A percentile compares a stretch with the other conserved stretches of the same genome.
Evolutionary conservation across 495 filamentous ascomycete genomes (phyloP).

Genomic region (Friedmanniomyces endolithicus): DNA sequence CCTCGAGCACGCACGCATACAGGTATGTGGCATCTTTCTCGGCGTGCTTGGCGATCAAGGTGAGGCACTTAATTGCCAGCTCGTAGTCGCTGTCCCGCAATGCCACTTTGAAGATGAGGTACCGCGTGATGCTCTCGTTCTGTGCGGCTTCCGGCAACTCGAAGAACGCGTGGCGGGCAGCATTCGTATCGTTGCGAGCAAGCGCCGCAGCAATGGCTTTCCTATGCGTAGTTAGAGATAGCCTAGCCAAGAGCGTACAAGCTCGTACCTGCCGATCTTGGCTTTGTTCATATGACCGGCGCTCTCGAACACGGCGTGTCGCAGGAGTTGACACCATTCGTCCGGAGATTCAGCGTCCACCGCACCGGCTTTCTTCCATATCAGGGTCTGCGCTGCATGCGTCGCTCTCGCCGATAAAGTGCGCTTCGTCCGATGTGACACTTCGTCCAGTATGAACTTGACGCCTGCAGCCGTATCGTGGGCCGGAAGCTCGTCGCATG

Average conservation of each 20-base stretch:
- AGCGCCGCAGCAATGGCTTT: slow-evolving; percentile 59
- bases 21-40: slow-evolving; percentile 47
- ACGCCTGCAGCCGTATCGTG: slow-evolving; percentile 23
- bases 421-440: slow-evolving; percentile 27
- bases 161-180: slow-evolving; percentile 43
- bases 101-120: slow-evolving; percentile 64
- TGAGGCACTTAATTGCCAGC: slow-evolving; percentile 46
- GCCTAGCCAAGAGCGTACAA: slow-evolving; percentile 5
- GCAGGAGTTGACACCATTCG: slow-evolving; percentile 60
- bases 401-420: slow-evolving; percentile 43
- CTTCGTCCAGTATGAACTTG: slow-evolving; percentile 30
- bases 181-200: slow-evolving; percentile 38
- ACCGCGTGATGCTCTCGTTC: slow-evolving; percentile 51
- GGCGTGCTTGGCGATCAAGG: slow-evolving; percentile 37
- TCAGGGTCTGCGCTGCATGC: slow-evolving; percentile 59
- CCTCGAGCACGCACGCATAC: slow-evolving; percentile 65
- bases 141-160: slow-evolving; percentile 47
- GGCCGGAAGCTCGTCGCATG: slow-evolving; percentile 21
- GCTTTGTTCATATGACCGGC: slow-evolving; percentile 49
- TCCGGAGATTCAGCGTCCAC: slow-evolving; percentile 43
- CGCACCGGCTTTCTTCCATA: slow-evolving; percentile 64
- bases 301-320: slow-evolving; percentile 51
- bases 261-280: slow-evolving; percentile 55
- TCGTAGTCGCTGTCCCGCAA: slow-evolving; percentile 45
- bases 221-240: slow-evolving; percentile 33